phyloP scores from a whole-genome alignment of 495 filamentous ascomycete genomes.

The Apodospora peruviana region DNA sequence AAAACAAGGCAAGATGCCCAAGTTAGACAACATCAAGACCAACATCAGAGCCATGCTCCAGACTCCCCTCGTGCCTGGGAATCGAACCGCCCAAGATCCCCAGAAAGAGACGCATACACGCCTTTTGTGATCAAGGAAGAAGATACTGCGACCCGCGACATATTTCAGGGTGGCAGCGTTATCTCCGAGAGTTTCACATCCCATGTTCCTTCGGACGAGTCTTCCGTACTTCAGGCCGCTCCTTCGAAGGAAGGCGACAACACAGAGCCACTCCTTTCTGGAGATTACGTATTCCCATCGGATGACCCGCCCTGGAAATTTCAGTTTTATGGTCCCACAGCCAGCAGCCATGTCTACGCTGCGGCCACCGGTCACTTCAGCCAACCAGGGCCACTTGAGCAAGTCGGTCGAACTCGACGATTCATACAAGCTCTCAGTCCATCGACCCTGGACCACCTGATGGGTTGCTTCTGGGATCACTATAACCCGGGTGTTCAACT shows the following conservation, averaged over 20 bases:
- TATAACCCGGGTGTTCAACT: constrained; percentile 44
- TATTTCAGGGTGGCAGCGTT: neutral
- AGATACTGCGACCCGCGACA: constrained; percentile 15
- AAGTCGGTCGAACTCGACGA: constrained; percentile 36
- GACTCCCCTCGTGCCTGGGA: constrained; percentile 9
- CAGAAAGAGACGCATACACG: constrained; percentile 17
- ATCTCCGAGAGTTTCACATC: neutral
- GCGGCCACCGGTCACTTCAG: constrained; percentile 8
- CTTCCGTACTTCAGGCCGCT: constrained; percentile 21
- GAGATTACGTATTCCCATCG: constrained; percentile 32
- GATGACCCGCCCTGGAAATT: constrained; percentile 41
- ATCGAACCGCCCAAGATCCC: constrained; percentile 9
- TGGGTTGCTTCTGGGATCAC: constrained; percentile 46
- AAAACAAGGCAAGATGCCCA: constrained; percentile 41
- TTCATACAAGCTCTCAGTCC: constrained; percentile 36
- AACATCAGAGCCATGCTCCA: constrained; percentile 5
- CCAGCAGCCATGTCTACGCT: constrained; percentile 31
- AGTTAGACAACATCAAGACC: constrained; percentile 10
- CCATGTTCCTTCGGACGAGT: constrained; percentile 18
- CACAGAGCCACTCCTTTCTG: constrained; percentile 36
- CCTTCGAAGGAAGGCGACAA: constrained; percentile 33
- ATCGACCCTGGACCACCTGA: constrained; percentile 46
- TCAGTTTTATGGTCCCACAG: constrained; percentile 45
- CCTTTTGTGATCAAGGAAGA: constrained; percentile 25
- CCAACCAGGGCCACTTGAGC: constrained; percentile 24